These are phyloP conservation scores for Kwoniella sp. DNA, from an alignment of 768 basidiomycete species.

Conservation along the genomic window DNA sequence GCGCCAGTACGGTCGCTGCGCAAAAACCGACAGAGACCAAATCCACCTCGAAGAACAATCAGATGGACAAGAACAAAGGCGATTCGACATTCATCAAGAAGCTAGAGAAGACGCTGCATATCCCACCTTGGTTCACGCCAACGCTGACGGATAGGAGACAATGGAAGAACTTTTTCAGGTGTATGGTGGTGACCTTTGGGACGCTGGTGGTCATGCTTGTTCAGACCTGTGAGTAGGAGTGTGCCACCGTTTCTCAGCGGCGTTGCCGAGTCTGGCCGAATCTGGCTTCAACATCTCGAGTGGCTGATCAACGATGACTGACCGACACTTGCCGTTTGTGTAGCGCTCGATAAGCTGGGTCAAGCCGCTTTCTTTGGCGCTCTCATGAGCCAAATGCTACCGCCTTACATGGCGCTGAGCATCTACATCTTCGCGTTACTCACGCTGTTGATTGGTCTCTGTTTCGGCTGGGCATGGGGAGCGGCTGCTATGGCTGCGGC, in stretches of 20 bases:
- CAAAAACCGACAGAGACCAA: neutral
- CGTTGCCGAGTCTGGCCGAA: too few species aligned
- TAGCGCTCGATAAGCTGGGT: conserved; percentile 42
- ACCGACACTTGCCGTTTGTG: neutral
- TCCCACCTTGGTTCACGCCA: conserved; percentile 18
- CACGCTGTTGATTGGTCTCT: conserved; percentile 61
- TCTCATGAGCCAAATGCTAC: conserved; percentile 57
- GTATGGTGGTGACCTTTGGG: conserved; percentile 47
- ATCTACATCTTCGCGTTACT: conserved; percentile 60
- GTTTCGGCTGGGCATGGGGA: conserved; percentile 64
- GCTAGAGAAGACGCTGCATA: conserved; percentile 16
- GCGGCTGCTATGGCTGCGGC: conserved; percentile 64
- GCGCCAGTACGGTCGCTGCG: neutral
- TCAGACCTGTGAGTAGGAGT: conserved; percentile 35
- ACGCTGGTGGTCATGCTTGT: conserved; percentile 46
- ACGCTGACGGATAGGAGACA: conserved; percentile 22
- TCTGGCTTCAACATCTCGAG: neutral
- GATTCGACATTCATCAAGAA: neutral
- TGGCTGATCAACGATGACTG: neutral
- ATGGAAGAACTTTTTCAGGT: conserved; percentile 54
- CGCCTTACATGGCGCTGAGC: conserved; percentile 62
- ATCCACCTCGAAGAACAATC: neutral
- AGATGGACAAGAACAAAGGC: neutral
- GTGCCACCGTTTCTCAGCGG: neutral
- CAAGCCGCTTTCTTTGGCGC: conserved; percentile 60